phyloP scores from a whole-genome alignment of 1,284 basidiomycete species.

The Sphagnurus paluster region DNA sequence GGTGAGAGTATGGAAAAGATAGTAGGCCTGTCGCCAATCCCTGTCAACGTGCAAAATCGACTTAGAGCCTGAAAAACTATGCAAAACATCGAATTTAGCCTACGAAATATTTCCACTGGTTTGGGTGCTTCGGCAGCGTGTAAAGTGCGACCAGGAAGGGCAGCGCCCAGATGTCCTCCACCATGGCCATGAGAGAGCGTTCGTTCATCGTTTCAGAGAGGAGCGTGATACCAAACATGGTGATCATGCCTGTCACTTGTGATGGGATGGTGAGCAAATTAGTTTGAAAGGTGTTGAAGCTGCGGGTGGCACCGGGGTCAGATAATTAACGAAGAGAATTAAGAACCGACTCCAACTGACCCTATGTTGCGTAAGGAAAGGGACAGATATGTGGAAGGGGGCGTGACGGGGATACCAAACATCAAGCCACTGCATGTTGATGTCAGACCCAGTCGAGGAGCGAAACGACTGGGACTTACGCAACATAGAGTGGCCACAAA shows the following conservation, averaged over 20 bases:
- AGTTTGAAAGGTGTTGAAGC: conserved; percentile 59
- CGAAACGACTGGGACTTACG: too few relatives aligned
- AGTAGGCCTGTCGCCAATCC: conserved; percentile 34
- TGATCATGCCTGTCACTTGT: conserved; percentile 41
- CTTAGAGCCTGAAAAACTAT: not conserved
- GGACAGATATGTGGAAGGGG: conserved; percentile 60
- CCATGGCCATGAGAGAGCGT: conserved; percentile 46
- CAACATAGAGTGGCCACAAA: conserved; percentile 69
- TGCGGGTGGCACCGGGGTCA: too few relatives aligned
- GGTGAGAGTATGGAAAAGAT: conserved; percentile 32
- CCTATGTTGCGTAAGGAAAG: conserved; percentile 61
- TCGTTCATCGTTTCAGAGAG: conserved; percentile 49
- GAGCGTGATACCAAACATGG: conserved; percentile 43
- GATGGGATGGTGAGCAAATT: conserved; percentile 65
- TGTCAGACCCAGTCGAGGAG: too few relatives aligned
- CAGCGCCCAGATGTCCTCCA: conserved; percentile 50
- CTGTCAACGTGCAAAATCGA: conserved; percentile 17
- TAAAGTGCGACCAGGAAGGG: conserved; percentile 54
- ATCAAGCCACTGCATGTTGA: conserved; percentile 35
- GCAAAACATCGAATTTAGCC: conserved; percentile 10
- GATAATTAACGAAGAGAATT: too few relatives aligned
- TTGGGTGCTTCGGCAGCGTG: conserved; percentile 41
- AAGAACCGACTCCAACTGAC: conserved; percentile 24
- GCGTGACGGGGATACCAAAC: conserved; percentile 48
- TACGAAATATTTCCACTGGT: conserved; percentile 51